Evolutionary conservation across 1,139 yeast genomes (phyloP), one percentile per base, ranked within the genome.

Genomic region (Blastobotrys niveus): DNA sequence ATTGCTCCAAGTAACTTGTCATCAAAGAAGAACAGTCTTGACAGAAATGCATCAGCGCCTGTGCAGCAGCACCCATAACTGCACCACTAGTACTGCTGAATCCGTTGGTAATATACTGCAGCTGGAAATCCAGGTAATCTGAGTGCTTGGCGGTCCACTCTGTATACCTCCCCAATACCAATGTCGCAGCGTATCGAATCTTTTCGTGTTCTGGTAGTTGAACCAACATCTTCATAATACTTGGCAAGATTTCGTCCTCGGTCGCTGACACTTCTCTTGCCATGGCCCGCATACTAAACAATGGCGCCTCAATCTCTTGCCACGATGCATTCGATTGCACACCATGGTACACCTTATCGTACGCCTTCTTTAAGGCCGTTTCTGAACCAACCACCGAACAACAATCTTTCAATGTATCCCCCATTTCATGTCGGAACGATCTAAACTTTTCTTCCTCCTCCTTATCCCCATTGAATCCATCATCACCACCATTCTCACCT

Each of bases 351-450:
- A 43, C 46, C 54, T 71, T 73, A 39, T 66, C 67, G 58, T 79
- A 80, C 18, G 89, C 86, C 42, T 79, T 74, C 35, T 67, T 65
- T 29, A 93, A 69, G 0, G 96, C 88, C 34, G 65, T 70, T 4
- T 77, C 67, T 2, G 94, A 74, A 0, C 97, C 97, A 34, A 86
- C 80, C 2, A 91, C 89, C 1, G 86, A 84, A 55, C 96, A 86
- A 65, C 97, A 88, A 62, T 89, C 96, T 60, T 91, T 93, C 51
- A 93, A 70, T 10, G 91, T 95, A 62, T 91, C 97, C 25, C 97
- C 97, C 85, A 91, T 86, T 51, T 88, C 96, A 64, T 91, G 93
- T 57, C 99, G 74, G 65, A 89, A 91, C 46, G 87, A 94, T 58
- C 86, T 81, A 63, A 93, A 93, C 62, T 86, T 86, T 59, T 91